Base-by-base conservation (phyloP, 305 asterid genomes). In the Striga hermonthica region DNA sequence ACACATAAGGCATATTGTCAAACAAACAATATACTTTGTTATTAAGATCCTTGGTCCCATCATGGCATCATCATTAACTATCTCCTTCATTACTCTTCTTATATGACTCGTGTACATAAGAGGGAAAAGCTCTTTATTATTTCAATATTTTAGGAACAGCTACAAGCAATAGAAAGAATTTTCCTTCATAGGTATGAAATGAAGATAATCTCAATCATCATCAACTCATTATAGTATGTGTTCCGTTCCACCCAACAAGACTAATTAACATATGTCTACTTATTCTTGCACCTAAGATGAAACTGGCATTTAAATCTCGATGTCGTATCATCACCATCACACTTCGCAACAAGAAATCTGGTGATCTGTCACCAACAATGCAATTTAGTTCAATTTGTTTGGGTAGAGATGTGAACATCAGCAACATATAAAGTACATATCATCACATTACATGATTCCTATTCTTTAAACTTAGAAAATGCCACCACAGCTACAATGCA, bases 81-180 rank as follows among this genome's bases (percentile, higher is more conserved):
- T 40, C 48, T 35, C 13, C n/a, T 47, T 4, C 44, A 48, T 15
- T 34, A 53, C 43, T 68, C 31, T 43, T 60, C 60, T 38, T 5
- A 10, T 55, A 53, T 13, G 35, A 70, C 60, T 39, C 52, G n/a
- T 60, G 31, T 59, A 52, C 28, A 15, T 50, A 62, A 61, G 48
- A n/a, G 44, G 12, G 4, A 10, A 69, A 44, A 67, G 11, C 34
- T 11, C 10, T 16, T 7, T 49, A 59, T 6, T 12, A 12, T 52
- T 61, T 61, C 48, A 28, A 6, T 28, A 8, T 14, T 14, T 57
- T 47, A 11, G 9, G 9, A 38, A 44, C 36, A 58, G 59, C 31
- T 57, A 43, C 44, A 12, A 6, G 57, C 13, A 45, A 52, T 11
- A 57, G 59, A 36, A 47, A 43, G 41, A 12, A 55, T 7, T 67